Conservation (phyloP, 2,329 filamentous ascomycete genomes). For the Metarhizium anisopliae region DNA sequence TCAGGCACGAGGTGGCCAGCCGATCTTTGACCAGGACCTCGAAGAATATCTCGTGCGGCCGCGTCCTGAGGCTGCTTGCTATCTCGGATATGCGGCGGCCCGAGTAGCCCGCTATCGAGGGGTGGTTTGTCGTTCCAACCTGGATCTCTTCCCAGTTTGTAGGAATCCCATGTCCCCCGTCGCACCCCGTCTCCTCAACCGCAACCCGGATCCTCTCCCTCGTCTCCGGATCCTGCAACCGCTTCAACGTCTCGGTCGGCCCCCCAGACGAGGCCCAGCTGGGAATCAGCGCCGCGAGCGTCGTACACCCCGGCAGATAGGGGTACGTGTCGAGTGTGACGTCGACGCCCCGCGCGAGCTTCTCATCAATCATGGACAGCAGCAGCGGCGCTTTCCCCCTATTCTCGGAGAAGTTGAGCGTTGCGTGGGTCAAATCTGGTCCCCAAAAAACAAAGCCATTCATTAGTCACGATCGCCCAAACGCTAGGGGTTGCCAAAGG, state of each 20-base stretch:
- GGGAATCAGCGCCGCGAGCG: conserved; percentile 13
- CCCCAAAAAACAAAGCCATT: too few relatives aligned
- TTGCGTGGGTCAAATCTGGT: conserved; percentile 15
- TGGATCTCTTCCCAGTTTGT: conserved; percentile 18
- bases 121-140: conserved; percentile 10
- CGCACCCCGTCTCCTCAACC: conserved; percentile 15
- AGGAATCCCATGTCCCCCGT: conserved; percentile 17
- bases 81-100: conserved; percentile 12
- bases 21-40: conserved; percentile 13
- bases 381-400: conserved; percentile 13
- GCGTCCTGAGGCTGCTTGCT: conserved; percentile 6
- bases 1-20: conserved; percentile 14
- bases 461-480: too few relatives aligned
- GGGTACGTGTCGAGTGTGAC: conserved; percentile 16
- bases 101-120: conserved; percentile 9
- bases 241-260: conserved; percentile 11
- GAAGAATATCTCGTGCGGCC: conserved; percentile 13
- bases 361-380: conserved; percentile 13
- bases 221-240: conserved; percentile 10
- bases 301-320: conserved; percentile 15
- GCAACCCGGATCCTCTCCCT: conserved; percentile 14
- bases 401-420: conserved; percentile 16
- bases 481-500: too few relatives aligned
- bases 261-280: conserved; percentile 16
- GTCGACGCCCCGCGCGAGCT: conserved; percentile 11